phyloP scores from a whole-genome alignment of 345 rosid species.

The Mallotus nudiflorus region DNA sequence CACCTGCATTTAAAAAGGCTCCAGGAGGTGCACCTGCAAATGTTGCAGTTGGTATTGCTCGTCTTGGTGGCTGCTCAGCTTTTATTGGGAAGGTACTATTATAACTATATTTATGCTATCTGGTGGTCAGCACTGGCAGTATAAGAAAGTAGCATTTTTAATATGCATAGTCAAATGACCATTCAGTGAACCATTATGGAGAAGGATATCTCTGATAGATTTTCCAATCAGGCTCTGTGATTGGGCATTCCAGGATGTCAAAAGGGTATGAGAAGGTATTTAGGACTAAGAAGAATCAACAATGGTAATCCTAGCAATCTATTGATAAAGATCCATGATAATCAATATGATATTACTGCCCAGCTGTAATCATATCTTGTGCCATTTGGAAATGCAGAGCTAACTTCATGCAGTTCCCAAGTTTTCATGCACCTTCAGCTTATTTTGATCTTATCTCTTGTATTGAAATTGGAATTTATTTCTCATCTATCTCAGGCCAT shows the following conservation, averaged over 20 bases:
- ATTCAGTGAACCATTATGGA: not conserved
- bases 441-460: too few relatives aligned
- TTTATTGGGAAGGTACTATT: constrained; percentile 79
- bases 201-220: not conserved
- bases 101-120: not conserved
- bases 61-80: constrained; percentile 92
- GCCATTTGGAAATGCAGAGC: not conserved
- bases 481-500: not conserved
- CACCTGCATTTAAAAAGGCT: constrained; percentile 91
- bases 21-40: constrained; percentile 99
- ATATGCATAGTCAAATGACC: not conserved
- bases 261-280: not conserved
- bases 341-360: not conserved
- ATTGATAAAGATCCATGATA: not conserved
- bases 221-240: not conserved
- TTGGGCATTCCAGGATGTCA: not conserved
- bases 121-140: not conserved
- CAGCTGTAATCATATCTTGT: not conserved
- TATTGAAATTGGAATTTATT: not conserved
- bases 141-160: not conserved
- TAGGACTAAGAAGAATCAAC: not conserved
- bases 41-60: constrained; percentile 91
- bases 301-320: not conserved
- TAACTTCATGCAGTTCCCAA: not conserved
- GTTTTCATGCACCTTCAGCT: not conserved